phyloP scores from a whole-genome alignment of 1,139 yeast species.

The Zhuliangozyma blackwelliae region DNA sequence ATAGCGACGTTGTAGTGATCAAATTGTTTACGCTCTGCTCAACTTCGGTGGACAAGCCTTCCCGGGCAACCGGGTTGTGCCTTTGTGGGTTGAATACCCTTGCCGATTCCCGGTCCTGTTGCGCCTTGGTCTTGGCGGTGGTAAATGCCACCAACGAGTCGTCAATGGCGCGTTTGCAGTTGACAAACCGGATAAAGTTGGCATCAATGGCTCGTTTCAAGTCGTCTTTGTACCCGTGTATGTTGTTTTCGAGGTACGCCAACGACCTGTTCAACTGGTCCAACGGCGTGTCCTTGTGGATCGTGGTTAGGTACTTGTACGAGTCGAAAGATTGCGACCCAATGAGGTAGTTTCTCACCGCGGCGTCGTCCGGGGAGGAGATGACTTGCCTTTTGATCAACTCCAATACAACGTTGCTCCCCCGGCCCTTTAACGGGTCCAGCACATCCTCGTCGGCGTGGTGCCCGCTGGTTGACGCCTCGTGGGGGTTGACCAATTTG shows the following conservation, averaged over 20 bases:
- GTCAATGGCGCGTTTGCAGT: conserved; percentile 60
- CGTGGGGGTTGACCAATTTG: conserved; percentile 17
- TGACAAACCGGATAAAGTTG: conserved; percentile 72
- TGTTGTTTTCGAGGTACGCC: conserved; percentile 53
- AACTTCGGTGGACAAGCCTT: conserved; percentile 26
- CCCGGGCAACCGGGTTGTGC: conserved; percentile 12
- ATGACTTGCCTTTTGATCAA: conserved; percentile 37
- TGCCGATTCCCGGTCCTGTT: conserved; percentile 31
- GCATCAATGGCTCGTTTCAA: conserved; percentile 64
- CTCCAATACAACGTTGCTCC: conserved; percentile 39
- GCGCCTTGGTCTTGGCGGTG: conserved; percentile 28
- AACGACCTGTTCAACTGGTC: conserved; percentile 57
- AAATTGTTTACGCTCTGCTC: conserved; percentile 46
- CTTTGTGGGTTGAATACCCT: conserved; percentile 38
- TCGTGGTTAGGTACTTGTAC: conserved; percentile 58
- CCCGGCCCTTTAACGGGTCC: conserved; percentile 57
- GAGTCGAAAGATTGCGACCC: conserved; percentile 74
- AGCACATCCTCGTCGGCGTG: conserved; percentile 21
- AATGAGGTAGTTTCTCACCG: conserved; percentile 54
- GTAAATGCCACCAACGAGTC: conserved; percentile 31
- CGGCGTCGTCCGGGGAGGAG: conserved; percentile 37
- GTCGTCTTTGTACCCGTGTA: conserved; percentile 62
- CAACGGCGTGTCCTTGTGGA: conserved; percentile 70
- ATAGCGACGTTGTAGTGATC: conserved; percentile 56
- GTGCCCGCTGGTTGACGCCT: conserved; percentile 12